phyloP scores from a whole-genome alignment of 331 rosid species.

The Saraca asoca region DNA sequence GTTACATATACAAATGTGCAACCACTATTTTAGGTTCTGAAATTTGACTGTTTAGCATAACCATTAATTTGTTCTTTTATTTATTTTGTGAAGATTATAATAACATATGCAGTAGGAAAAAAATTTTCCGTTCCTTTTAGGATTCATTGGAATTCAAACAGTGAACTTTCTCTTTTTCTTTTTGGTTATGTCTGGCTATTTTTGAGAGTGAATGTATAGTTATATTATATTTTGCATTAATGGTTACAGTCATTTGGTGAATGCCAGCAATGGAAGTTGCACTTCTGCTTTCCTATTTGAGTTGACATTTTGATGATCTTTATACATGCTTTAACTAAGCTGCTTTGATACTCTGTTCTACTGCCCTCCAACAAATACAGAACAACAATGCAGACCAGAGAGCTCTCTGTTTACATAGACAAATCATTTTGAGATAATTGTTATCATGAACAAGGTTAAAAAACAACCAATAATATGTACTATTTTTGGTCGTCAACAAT shows the following conservation, averaged over 20 bases:
- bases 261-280: neutral
- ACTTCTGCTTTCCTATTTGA: slow-evolving; percentile 2
- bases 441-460: too few relatives aligned
- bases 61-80: neutral
- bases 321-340: neutral
- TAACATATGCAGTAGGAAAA: too few relatives aligned
- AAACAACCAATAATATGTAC: too few relatives aligned
- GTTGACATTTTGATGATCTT: neutral
- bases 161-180: neutral
- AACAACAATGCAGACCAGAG: too few relatives aligned
- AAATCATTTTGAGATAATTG: too few relatives aligned
- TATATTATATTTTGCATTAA: neutral
- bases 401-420: too few relatives aligned
- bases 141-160: neutral
- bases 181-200: neutral
- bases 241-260: too few relatives aligned
- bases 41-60: neutral
- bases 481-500: too few relatives aligned
- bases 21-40: neutral
- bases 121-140: neutral
- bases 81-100: neutral
- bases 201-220: neutral
- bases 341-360: neutral
- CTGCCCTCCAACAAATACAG: neutral
- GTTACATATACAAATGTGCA: neutral